Evolutionary conservation across 768 basidiomycete species (phyloP).

Genomic region (Agrocybe chaxingu): DNA sequence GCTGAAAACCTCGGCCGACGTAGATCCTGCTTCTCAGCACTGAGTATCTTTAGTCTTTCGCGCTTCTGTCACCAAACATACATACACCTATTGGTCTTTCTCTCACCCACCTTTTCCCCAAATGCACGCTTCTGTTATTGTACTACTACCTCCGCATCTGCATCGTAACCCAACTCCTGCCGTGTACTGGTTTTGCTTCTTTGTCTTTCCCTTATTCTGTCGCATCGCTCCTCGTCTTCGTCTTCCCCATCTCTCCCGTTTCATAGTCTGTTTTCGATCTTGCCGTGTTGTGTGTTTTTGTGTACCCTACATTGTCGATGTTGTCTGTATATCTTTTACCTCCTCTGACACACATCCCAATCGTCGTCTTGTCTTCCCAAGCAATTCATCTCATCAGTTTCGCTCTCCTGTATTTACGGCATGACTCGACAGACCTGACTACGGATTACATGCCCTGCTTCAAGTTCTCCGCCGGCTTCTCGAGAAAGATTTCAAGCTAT

Average conservation of each 20-base stretch:
- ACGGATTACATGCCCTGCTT: too few species aligned
- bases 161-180: not conserved
- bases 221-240: not conserved
- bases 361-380: too few species aligned
- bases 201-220: not conserved
- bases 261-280: not conserved
- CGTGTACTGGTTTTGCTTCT: not conserved
- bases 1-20: not conserved
- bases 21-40: too few species aligned
- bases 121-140: not conserved
- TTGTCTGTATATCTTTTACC: constrained; percentile 1
- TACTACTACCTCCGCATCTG: constrained; percentile 5
- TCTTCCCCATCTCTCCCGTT: not conserved
- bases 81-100: not conserved
- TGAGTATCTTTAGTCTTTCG: too few species aligned
- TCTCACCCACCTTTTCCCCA: not conserved
- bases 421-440: too few species aligned
- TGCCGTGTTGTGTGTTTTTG: constrained; percentile 1
- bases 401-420: too few species aligned
- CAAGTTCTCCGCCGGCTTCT: too few species aligned
- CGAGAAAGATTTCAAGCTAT: too few species aligned
- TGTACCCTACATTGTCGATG: not conserved
- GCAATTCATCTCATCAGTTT: too few species aligned
- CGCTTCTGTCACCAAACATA: not conserved
- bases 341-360: not conserved